Percentiles rank a stretch among this genome's conserved stretches.
Evolutionary conservation across 352 stramenopile species (phyloP).

Genomic region (Pythium rhizo-oryzae): DNA sequence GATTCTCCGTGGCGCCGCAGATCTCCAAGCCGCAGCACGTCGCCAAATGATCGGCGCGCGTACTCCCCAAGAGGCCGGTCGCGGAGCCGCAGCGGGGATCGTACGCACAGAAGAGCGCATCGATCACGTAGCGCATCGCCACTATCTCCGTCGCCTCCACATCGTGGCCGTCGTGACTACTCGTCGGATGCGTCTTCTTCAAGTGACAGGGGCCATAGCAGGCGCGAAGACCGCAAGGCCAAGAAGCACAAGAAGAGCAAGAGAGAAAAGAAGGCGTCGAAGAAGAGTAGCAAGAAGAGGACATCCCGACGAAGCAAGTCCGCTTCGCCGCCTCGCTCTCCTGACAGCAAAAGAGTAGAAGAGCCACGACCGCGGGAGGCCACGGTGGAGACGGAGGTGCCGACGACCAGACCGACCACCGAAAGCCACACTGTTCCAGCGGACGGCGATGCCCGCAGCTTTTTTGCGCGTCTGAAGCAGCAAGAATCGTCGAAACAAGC

Average conservation of each 20-base stretch:
- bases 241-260: conserved; percentile 27
- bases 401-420: not conserved
- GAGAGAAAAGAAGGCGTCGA: conserved; percentile 28
- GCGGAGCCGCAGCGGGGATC: conserved; percentile 18
- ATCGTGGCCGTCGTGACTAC: not conserved
- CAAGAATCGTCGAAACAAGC: conserved; percentile 61
- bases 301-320: conserved; percentile 1
- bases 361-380: not conserved
- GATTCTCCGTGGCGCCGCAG: not conserved
- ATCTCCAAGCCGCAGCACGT: not conserved
- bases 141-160: not conserved
- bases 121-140: conserved; percentile 18
- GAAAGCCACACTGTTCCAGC: not conserved
- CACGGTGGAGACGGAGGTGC: not conserved
- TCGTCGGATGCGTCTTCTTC: conserved; percentile 2
- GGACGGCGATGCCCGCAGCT: conserved; percentile 42
- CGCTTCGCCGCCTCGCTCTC: not conserved
- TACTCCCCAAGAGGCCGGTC: not conserved
- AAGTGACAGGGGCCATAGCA: not conserved
- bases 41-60: not conserved
- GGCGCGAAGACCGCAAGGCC: not conserved
- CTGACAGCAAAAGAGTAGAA: not conserved
- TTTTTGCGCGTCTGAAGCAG: conserved; percentile 67
- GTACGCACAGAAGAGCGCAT: not conserved
- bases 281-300: conserved; percentile 16